Percentiles rank a stretch among this genome's conserved stretches.
Conservation (phyloP, 2,329 filamentous ascomycete genomes). For the Colletotrichum musicola region DNA sequence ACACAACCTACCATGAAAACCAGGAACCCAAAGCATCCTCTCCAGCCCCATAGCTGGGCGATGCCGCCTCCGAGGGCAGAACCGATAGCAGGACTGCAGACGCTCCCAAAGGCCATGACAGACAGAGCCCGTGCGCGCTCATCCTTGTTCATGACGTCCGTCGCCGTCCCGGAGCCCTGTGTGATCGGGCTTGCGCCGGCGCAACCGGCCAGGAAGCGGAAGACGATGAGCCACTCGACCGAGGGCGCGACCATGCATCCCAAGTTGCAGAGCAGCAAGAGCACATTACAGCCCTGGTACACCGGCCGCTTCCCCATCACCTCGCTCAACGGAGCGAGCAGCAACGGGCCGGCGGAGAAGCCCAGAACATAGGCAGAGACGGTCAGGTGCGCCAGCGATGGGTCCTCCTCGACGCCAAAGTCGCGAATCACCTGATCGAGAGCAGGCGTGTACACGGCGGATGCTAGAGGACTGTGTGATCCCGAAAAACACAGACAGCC, state of each 20-base stretch:
- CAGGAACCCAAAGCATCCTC: conserved; percentile 22
- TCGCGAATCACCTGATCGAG: conserved; percentile 19
- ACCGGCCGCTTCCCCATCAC: conserved; percentile 15
- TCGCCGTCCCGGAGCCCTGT: conserved; percentile 22
- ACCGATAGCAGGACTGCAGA: conserved; percentile 24
- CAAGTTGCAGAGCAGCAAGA: conserved; percentile 17
- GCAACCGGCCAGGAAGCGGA: conserved; percentile 27
- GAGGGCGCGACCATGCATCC: conserved; percentile 25
- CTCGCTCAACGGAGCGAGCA: conserved; percentile 15
- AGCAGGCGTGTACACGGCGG: conserved; percentile 30
- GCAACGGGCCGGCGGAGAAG: conserved; percentile 27
- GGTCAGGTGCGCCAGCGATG: conserved; percentile 18
- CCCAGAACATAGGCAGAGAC: conserved; percentile 29
- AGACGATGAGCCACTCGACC: conserved; percentile 14
- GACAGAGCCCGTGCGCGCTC: conserved; percentile 18
- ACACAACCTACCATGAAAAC: conserved; percentile 19
- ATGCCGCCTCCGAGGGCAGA: conserved; percentile 17
- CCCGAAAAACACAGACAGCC: background rate
- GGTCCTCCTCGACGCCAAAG: conserved; percentile 14
- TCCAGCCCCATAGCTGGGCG: conserved; percentile 22
- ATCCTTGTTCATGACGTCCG: conserved; percentile 20
- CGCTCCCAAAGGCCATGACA: conserved; percentile 28
- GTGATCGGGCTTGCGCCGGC: conserved; percentile 28
- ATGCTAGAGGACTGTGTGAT: conserved; percentile 18
- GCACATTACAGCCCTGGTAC: conserved; percentile 21